phyloP scores from a whole-genome alignment of 257 asterid genomes.

The Penstemon barbatus region DNA sequence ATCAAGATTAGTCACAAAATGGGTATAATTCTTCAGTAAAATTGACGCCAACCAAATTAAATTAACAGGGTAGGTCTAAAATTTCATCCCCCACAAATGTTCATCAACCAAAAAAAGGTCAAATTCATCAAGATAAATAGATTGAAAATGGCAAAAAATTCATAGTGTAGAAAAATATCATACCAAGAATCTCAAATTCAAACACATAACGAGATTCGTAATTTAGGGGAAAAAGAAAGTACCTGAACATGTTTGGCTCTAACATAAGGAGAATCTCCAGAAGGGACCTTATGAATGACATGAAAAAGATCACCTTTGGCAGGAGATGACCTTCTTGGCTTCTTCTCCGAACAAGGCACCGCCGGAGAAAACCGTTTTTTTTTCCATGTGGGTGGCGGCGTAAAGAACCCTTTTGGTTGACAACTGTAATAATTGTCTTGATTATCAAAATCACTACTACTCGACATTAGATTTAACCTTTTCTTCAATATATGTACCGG shows the following conservation, averaged over 20 bases:
- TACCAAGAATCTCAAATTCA: neutral
- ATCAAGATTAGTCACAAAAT: neutral
- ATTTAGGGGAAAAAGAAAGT: neutral
- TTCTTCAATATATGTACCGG: neutral
- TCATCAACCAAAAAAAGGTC: neutral
- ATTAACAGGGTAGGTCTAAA: neutral
- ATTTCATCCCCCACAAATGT: too few relatives aligned
- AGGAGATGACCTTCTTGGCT: slow-evolving; percentile 39
- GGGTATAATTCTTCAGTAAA: neutral
- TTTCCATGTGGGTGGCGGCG: slow-evolving; percentile 72
- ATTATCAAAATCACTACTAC: slow-evolving; percentile 22
- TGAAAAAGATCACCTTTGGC: slow-evolving; percentile 48
- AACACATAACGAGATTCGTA: neutral
- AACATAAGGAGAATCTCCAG: slow-evolving; percentile 86
- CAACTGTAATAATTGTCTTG: slow-evolving; percentile 15
- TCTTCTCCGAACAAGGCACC: slow-evolving; percentile 56
- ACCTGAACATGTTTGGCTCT: slow-evolving; percentile 94
- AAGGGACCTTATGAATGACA: slow-evolving; percentile 75
- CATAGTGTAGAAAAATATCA: neutral
- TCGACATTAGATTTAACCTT: slow-evolving; percentile 30
- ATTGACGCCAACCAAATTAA: neutral
- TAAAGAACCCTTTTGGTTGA: slow-evolving; percentile 61
- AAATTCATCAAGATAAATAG: neutral
- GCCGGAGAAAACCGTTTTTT: slow-evolving; percentile 33
- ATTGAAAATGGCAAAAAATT: neutral